Percentiles rank a stretch among this genome's conserved stretches.
These are phyloP conservation scores for Sutorius australiensis DNA, from an alignment of 768 basidiomycete species.

Conservation along the genomic window DNA sequence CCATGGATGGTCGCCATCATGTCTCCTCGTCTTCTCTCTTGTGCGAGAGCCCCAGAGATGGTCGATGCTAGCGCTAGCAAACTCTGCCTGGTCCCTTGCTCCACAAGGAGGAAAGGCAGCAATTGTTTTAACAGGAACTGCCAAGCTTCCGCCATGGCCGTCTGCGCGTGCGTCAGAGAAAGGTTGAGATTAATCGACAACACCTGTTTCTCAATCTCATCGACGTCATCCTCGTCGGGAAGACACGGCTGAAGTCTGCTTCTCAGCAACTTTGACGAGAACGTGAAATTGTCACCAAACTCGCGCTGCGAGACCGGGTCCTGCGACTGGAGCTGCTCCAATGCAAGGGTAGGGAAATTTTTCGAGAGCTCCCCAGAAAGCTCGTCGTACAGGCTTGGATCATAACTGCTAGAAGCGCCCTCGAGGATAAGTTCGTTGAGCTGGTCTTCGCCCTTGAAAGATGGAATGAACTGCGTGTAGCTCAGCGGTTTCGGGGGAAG, in stretches of 20 bases:
- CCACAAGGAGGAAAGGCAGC: conserved; percentile 60
- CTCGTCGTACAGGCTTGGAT: conserved; percentile 66
- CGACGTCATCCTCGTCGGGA: conserved; percentile 36
- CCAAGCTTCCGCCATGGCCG: conserved; percentile 74
- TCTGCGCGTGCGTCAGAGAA: conserved; percentile 78
- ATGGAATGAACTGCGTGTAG: conserved; percentile 51
- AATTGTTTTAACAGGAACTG: conserved; percentile 63
- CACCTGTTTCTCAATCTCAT: conserved; percentile 54
- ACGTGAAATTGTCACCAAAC: conserved; percentile 78
- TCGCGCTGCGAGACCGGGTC: conserved; percentile 65
- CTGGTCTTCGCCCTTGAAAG: conserved; percentile 60
- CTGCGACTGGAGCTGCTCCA: conserved; percentile 62
- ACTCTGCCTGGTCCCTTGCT: conserved; percentile 50
- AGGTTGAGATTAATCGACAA: conserved; percentile 83
- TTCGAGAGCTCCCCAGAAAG: conserved; percentile 47
- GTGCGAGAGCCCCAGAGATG: conserved; percentile 62
- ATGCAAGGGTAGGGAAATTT: conserved; percentile 54
- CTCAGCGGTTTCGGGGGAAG: conserved; percentile 52
- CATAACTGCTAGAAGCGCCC: conserved; percentile 67
- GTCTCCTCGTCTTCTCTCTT: conserved; percentile 70
- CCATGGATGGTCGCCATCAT: conserved; percentile 83
- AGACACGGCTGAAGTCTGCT: conserved; percentile 49
- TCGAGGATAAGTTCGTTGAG: conserved; percentile 64
- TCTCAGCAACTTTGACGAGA: conserved; percentile 57
- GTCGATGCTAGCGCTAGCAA: conserved; percentile 57